phyloP scores from a whole-genome alignment of 2,329 filamentous ascomycete species.

The Xylaria sp. region DNA sequence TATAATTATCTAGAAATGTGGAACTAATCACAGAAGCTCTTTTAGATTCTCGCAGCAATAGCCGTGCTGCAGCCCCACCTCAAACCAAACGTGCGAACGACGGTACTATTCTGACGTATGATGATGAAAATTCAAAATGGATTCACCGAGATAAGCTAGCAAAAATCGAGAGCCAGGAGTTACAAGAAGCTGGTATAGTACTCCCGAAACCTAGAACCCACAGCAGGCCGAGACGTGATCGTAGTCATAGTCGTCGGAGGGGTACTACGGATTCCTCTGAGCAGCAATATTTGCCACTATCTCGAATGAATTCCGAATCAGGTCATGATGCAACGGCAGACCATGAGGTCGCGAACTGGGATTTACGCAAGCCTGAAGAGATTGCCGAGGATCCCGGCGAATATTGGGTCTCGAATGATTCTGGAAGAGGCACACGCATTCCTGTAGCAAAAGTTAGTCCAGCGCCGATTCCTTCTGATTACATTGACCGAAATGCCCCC shows the following conservation, averaged over 20 bases:
- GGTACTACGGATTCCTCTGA: slow-evolving; percentile 48
- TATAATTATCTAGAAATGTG: not conserved
- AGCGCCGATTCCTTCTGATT: slow-evolving; percentile 75
- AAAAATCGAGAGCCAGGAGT: slow-evolving; percentile 81
- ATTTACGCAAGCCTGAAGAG: slow-evolving; percentile 81
- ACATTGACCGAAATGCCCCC: slow-evolving; percentile 78
- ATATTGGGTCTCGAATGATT: slow-evolving; percentile 63
- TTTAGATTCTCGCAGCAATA: slow-evolving; percentile 41
- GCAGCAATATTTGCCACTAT: slow-evolving; percentile 45
- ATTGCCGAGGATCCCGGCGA: slow-evolving; percentile 69
- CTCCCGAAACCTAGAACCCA: slow-evolving; percentile 65
- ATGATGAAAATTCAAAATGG: slow-evolving; percentile 76
- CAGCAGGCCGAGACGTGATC: slow-evolving; percentile 60
- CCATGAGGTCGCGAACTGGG: slow-evolving; percentile 66
- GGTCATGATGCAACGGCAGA: slow-evolving; percentile 54
- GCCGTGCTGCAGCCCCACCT: slow-evolving; percentile 22
- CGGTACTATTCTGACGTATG: slow-evolving; percentile 47
- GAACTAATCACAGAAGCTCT: slow-evolving; percentile 36
- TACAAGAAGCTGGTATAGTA: slow-evolving; percentile 80
- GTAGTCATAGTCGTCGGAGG: slow-evolving; percentile 53
- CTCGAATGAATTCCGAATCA: slow-evolving; percentile 59
- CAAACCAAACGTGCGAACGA: slow-evolving; percentile 47
- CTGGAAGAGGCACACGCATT: slow-evolving; percentile 79
- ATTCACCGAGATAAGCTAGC: slow-evolving; percentile 87
- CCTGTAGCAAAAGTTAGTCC: slow-evolving; percentile 85